A percentile compares a stretch with the other conserved stretches of the same genome.
Evolutionary conservation across 2,329 filamentous ascomycete genomes (phyloP).

Genomic region (Xylariaceae sp.): DNA sequence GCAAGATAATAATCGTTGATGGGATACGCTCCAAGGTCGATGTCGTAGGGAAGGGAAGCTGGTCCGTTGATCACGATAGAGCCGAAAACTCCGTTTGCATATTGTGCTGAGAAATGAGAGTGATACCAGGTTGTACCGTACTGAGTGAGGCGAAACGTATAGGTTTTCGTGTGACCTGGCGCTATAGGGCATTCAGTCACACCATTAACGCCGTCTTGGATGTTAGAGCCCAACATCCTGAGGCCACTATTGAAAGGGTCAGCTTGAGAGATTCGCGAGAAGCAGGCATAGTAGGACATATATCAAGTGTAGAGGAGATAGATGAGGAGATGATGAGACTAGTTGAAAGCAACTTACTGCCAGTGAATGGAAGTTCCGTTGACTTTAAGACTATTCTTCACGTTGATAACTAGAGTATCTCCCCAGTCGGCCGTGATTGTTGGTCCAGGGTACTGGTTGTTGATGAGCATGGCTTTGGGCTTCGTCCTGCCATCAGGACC

Average conservation of each 20-base stretch:
- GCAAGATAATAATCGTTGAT: slow-evolving; percentile 52
- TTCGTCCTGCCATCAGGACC: slow-evolving; percentile 24
- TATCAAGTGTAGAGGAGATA: too few species aligned
- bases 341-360: too few species aligned
- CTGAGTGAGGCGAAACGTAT: slow-evolving; percentile 21
- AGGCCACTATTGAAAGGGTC: slow-evolving; percentile 21
- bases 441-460: slow-evolving; percentile 64
- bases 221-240: slow-evolving; percentile 33
- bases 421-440: slow-evolving; percentile 62
- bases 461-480: slow-evolving; percentile 53
- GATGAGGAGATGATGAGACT: too few species aligned
- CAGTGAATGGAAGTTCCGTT: slow-evolving; percentile 36
- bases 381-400: slow-evolving; percentile 63
- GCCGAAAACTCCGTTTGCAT: slow-evolving; percentile 45
- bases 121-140: slow-evolving; percentile 36
- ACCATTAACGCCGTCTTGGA: slow-evolving; percentile 35
- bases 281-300: too few species aligned
- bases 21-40: slow-evolving; percentile 48
- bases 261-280: too few species aligned
- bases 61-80: slow-evolving; percentile 45
- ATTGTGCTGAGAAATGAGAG: slow-evolving; percentile 42
- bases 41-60: slow-evolving; percentile 39
- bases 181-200: slow-evolving; percentile 34
- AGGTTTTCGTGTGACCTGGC: slow-evolving; percentile 19
- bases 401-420: slow-evolving; percentile 59